Evolutionary conservation across 352 stramenopile species (phyloP), one percentile per base, ranked within the genome.

Genomic region (Globisporangium viniferum): DNA sequence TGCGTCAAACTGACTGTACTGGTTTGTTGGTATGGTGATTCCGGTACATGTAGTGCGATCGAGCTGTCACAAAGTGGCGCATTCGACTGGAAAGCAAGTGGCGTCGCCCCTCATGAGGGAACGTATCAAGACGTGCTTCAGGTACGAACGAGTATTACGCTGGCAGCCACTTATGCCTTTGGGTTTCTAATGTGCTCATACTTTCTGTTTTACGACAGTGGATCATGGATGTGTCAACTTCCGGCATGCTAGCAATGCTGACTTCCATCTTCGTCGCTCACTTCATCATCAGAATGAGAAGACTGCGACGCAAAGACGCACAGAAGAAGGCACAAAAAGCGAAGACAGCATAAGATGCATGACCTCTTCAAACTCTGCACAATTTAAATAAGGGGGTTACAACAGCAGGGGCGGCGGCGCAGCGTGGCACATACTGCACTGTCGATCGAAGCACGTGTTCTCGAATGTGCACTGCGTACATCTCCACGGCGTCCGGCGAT

Each of bases 361-460:
- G 14, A 54, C 62, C 62, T 60, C 66, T 65, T 54, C 68, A 60
- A 53, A 71, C 70, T 27, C 10, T 22, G 22, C 31, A 8, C 44
- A 56, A 67, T 22, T 51, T 61, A 67, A 62, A 66, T 60, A 49
- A 48, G 33, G 29, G 73, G 71, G 71, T 46, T 75, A 59, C 20
- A 58, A 80, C 35, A 22, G 5, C 7, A 68, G n/a, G 1, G 54
- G 54, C 3, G 63, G 63, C 31, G 24, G 68, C 31, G 73, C 24
- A 41, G 74, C 74, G 59, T 73, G 78, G 68, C 82, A 92, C 82
- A 92, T 92, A 64, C 81, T 86, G 75, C 84, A 92, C 35, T 73
- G 67, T 22, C 67, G 80, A 59, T 90, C 81, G 44, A 92, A 91
- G 73, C 84, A 92, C 51, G 79, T 90, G 70, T 92, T 92, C 58